Conservation (phyloP, 306 rosid genomes). For the Fragaria ananassa region DNA sequence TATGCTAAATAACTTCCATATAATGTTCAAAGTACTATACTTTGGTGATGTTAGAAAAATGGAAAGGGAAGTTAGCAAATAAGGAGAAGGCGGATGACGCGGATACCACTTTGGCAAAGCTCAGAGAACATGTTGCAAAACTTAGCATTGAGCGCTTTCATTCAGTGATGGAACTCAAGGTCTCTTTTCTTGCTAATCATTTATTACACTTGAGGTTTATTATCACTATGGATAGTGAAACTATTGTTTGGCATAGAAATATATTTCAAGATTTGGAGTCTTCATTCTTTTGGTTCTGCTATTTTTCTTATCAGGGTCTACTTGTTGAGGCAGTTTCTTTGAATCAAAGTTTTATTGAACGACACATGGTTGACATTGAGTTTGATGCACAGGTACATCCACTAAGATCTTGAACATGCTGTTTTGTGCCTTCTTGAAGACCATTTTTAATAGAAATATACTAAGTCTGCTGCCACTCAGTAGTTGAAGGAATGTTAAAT, state of each 20-base stretch:
- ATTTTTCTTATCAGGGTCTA: slow-evolving; percentile 45
- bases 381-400: slow-evolving; percentile 74
- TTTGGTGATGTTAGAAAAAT: slow-evolving; percentile 55
- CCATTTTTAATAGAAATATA: background rate
- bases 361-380: slow-evolving; percentile 62
- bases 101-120: slow-evolving; percentile 57
- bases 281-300: slow-evolving; percentile 17
- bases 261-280: slow-evolving; percentile 7
- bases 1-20: background rate
- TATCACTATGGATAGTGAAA: background rate
- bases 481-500: no score
- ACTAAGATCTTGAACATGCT: slow-evolving; percentile 6
- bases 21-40: slow-evolving; percentile 17
- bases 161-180: slow-evolving; percentile 68
- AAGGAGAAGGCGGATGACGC: slow-evolving; percentile 55
- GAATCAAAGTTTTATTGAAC: slow-evolving; percentile 46
- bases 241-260: background rate
- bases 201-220: background rate
- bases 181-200: slow-evolving; percentile 5
- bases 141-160: slow-evolving; percentile 50
- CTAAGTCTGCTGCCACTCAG: background rate
- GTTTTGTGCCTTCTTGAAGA: background rate
- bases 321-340: slow-evolving; percentile 61
- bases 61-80: slow-evolving; percentile 47
- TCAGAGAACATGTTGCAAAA: slow-evolving; percentile 56